Evolutionary conservation across 192 early-diverging fungal genomes (phyloP).

Genomic region (Umbelopsis ramanniana): DNA sequence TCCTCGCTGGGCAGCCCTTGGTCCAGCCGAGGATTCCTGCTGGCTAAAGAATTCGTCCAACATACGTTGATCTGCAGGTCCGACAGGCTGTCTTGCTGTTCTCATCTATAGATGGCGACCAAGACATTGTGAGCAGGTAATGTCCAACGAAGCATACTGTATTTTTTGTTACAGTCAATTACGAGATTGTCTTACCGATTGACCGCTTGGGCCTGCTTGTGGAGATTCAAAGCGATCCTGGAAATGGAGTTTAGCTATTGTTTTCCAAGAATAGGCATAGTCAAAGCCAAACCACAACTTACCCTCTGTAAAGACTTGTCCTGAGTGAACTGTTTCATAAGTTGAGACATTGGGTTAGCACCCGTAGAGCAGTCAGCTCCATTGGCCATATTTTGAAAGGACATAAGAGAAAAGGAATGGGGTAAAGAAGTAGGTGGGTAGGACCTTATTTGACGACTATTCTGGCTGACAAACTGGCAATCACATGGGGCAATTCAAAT

Average conservation of each 20-base stretch:
- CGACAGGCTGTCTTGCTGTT: constrained; percentile 30
- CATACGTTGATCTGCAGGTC: constrained; percentile 34
- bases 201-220: constrained; percentile 23
- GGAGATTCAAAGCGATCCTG: constrained; percentile 40
- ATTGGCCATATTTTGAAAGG: constrained; percentile 14
- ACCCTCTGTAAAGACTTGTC: constrained; percentile 81
- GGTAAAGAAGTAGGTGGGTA: neutral
- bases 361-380: constrained; percentile 77
- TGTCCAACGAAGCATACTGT: neutral
- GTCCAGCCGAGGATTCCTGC: constrained; percentile 25
- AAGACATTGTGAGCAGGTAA: neutral
- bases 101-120: constrained; percentile 30
- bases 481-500: constrained; percentile 5
- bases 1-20: neutral
- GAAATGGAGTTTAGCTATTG: constrained; percentile 11
- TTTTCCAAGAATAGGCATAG: constrained; percentile 1
- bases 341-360: constrained; percentile 72
- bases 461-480: constrained; percentile 17
- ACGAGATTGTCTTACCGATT: neutral
- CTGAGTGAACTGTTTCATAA: constrained; percentile 83
- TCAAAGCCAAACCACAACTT: constrained; percentile 25
- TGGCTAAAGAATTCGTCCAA: constrained; percentile 46
- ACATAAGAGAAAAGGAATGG: constrained; percentile 17
- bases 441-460: neutral
- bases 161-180: no score